These are phyloP conservation scores for Myriosclerotinia curreyana DNA, from an alignment of 2,329 filamentous ascomycete genomes.

Conservation along the genomic window DNA sequence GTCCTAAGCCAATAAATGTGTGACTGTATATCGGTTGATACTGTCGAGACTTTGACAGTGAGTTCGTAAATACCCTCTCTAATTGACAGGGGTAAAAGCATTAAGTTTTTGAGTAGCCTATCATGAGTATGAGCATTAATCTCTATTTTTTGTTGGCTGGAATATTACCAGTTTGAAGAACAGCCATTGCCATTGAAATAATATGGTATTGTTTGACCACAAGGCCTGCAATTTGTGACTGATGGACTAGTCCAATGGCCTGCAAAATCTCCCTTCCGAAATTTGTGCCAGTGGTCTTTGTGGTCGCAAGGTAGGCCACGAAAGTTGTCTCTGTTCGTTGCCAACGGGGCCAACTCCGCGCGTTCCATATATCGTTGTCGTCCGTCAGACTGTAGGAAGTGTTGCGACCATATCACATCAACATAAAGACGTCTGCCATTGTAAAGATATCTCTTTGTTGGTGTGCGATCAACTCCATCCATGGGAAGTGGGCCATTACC, in stretches of 20 bases:
- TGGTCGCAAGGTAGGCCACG: constrained; percentile 1
- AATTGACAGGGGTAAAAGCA: not conserved
- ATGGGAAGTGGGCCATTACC: not conserved
- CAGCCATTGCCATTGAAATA: not conserved
- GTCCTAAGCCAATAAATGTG: too few relatives aligned
- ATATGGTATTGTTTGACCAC: not conserved
- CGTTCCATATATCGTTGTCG: not conserved
- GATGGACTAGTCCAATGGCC: not conserved
- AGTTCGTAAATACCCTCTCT: not conserved
- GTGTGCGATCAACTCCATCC: not conserved
- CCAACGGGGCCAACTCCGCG: too few relatives aligned
- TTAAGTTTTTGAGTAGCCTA: constrained; percentile 1
- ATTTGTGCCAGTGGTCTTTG: not conserved
- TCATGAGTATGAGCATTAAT: not conserved
- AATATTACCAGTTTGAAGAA: not conserved
- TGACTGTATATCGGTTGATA: too few relatives aligned
- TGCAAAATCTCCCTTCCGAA: too few relatives aligned
- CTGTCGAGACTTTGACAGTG: too few relatives aligned
- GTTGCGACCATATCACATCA: not conserved
- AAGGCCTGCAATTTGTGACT: not conserved
- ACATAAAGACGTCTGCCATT: not conserved
- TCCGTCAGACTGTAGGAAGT: not conserved
- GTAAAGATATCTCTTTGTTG: too few relatives aligned
- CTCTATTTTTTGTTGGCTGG: too few relatives aligned
- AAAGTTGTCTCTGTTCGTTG: not conserved